Percentiles rank a stretch among this genome's conserved stretches.
Conservation (phyloP, 352 stramenopile species). For the Phytophthora quininea region DNA sequence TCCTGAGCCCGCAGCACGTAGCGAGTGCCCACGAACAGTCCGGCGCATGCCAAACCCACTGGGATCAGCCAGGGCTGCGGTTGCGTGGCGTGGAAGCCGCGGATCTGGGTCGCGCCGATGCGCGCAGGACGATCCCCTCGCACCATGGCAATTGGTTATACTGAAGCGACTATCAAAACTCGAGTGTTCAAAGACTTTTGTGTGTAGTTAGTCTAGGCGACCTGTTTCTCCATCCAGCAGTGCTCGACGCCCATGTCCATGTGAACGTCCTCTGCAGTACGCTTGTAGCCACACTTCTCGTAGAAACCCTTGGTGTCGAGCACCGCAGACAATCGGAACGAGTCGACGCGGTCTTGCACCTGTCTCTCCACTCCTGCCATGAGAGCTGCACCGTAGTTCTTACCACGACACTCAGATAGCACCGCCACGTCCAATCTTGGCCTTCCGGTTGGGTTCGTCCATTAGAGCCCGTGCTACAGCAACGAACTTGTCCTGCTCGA, state of each 20-base stretch:
- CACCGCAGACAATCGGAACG: constrained; percentile 52
- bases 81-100: constrained; percentile 61
- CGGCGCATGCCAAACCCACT: constrained; percentile 46
- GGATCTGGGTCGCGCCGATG: constrained; percentile 6
- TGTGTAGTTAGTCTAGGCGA: not conserved
- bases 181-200: no score
- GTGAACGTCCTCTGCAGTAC: constrained; percentile 32
- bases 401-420: constrained; percentile 60
- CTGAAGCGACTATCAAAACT: not conserved
- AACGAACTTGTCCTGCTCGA: constrained; percentile 59
- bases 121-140: not conserved
- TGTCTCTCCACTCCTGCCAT: constrained; percentile 46
- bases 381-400: constrained; percentile 49
- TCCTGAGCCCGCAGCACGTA: constrained; percentile 69
- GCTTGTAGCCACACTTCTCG: constrained; percentile 31
- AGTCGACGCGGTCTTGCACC: constrained; percentile 36
- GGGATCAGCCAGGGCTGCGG: constrained; percentile 60
- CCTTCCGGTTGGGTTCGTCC: constrained; percentile 32
- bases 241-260: constrained; percentile 36
- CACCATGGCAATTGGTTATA: not conserved
- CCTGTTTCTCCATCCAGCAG: constrained; percentile 41
- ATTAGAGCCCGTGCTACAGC: constrained; percentile 54
- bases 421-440: constrained; percentile 66
- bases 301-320: constrained; percentile 15
- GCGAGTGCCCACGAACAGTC: constrained; percentile 57